These are phyloP conservation scores for Pyricularia sp. DNA, from an alignment of 2,329 filamentous ascomycete species.

Conservation along the genomic window DNA sequence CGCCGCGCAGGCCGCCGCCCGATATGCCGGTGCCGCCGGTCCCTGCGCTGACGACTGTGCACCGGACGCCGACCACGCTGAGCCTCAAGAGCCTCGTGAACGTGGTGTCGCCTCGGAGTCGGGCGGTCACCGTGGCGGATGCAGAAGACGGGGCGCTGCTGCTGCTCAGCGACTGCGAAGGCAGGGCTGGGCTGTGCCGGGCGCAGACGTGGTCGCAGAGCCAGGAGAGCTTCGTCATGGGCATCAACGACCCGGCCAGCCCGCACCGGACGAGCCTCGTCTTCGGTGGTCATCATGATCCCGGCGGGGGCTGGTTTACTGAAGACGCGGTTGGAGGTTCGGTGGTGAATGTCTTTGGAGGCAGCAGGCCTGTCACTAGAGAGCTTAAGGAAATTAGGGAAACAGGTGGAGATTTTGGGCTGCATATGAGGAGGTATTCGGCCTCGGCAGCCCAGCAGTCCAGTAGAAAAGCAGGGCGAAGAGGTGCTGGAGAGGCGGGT, in stretches of 20 bases:
- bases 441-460: background rate
- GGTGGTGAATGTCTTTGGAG: background rate
- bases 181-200: background rate
- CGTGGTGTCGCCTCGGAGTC: slow-evolving; percentile 13
- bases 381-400: background rate
- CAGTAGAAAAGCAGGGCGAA: background rate
- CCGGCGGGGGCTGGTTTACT: slow-evolving; percentile 9
- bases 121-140: slow-evolving; percentile 9
- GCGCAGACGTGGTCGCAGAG: slow-evolving; percentile 15
- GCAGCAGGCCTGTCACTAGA: background rate
- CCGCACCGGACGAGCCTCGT: slow-evolving; percentile 16
- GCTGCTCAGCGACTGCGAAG: slow-evolving; percentile 9
- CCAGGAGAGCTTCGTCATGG: slow-evolving; percentile 22
- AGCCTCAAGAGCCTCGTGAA: slow-evolving; percentile 19
- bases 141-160: slow-evolving; percentile 10
- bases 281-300: slow-evolving; percentile 7
- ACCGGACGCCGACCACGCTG: slow-evolving; percentile 17
- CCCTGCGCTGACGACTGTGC: slow-evolving; percentile 9
- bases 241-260: slow-evolving; percentile 19
- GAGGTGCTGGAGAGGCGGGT: background rate
- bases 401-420: background rate
- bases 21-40: slow-evolving; percentile 11
- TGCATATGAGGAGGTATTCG: background rate
- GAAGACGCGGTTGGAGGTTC: background rate
- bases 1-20: background rate